These are phyloP conservation scores for Asterophora lycoperdoides DNA, from an alignment of 768 basidiomycete genomes.

Conservation along the genomic window DNA sequence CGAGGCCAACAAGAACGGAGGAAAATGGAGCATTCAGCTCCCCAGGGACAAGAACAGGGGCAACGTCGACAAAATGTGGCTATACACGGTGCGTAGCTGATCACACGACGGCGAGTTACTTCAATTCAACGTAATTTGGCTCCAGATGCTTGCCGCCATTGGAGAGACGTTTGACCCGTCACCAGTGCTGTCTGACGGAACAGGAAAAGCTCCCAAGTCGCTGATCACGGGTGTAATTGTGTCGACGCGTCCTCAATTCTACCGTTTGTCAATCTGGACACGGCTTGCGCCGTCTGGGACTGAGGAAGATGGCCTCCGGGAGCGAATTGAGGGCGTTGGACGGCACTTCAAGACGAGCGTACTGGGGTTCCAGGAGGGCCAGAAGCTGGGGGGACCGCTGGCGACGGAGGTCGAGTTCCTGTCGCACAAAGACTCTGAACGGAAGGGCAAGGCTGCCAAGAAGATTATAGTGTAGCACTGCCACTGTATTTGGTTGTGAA, in stretches of 20 bases:
- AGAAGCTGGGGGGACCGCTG: conserved; percentile 77
- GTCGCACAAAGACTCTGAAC: conserved; percentile 93
- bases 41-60: conserved; percentile 90
- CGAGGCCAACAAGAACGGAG: conserved; percentile 92
- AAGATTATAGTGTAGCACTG: conserved; percentile 62
- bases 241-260: conserved; percentile 91
- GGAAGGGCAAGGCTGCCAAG: conserved; percentile 81
- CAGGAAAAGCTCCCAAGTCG: conserved; percentile 42
- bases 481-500: conserved; percentile 6
- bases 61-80: conserved; percentile 93
- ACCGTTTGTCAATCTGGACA: conserved; percentile 97
- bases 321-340: conserved; percentile 81
- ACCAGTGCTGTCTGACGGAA: conserved; percentile 47
- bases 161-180: conserved; percentile 97
- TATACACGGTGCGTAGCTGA: conserved; percentile 73
- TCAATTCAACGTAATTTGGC: not conserved
- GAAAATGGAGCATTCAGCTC: conserved; percentile 98
- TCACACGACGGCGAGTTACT: not conserved
- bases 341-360: conserved; percentile 89
- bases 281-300: conserved; percentile 61
- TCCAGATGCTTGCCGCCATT: conserved; percentile 97
- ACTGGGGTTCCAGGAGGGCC: conserved; percentile 72
- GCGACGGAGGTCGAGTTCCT: conserved; percentile 94
- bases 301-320: conserved; percentile 57
- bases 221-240: conserved; percentile 93